Conservation (phyloP, 1,139 yeast genomes). For the Arxiozyma heterogenica region DNA sequence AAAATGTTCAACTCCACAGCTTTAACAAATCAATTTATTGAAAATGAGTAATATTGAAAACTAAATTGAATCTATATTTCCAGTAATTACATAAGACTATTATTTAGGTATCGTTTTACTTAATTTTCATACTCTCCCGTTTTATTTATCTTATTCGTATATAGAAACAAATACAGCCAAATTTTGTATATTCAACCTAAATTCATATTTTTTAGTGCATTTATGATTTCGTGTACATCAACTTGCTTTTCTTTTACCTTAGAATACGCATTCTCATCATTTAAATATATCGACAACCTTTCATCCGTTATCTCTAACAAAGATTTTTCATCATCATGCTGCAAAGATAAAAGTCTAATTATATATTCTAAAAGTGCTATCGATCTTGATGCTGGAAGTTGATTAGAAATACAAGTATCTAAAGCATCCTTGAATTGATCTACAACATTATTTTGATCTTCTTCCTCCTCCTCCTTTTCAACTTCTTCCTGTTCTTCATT, state of each 20-base stretch:
- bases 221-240: conserved; percentile 15
- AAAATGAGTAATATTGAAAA: neutral
- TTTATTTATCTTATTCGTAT: neutral
- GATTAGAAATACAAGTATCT: conserved; percentile 6
- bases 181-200: conserved; percentile 1
- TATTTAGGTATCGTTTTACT: neutral
- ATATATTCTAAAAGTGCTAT: conserved; percentile 60
- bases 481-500: conserved; percentile 17
- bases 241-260: conserved; percentile 9
- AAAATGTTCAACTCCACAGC: neutral
- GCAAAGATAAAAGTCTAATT: conserved; percentile 52
- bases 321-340: conserved; percentile 50
- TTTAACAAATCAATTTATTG: neutral
- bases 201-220: conserved; percentile 10
- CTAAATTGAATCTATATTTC: neutral
- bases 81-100: neutral
- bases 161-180: neutral
- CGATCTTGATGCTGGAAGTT: conserved; percentile 16
- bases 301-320: conserved; percentile 57
- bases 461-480: conserved; percentile 16
- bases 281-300: conserved; percentile 50
- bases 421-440: conserved; percentile 12
- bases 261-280: conserved; percentile 42
- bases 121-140: neutral
- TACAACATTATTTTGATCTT: conserved; percentile 11